Base-by-base conservation (phyloP, 2,329 filamentous ascomycete species). In the Alternaria sp. region DNA sequence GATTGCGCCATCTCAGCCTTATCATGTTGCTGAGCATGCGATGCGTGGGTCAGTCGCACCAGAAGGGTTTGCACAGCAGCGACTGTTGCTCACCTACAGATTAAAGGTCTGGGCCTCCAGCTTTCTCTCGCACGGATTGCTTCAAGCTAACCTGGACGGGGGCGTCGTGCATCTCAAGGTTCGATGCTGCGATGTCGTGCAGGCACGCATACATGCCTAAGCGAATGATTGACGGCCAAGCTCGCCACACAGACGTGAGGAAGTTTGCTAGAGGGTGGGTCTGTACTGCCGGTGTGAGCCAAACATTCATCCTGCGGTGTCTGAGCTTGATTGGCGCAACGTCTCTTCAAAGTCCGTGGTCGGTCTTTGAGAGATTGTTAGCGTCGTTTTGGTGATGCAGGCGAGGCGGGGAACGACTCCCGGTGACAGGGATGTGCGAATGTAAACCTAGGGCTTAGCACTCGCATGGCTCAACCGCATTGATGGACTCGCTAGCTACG, bases 331-430 rank as follows among this genome's bases (percentile, higher is more conserved):
- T 68, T 66, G 68, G 68, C 59, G 57, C 58, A 32, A 52, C 59
- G 51, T 63, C 58, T 54, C 60, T 69, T 65, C 45, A 54, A 62
- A 52, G 65, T 66, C 63, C 61, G 57, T 60, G 54, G 65, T 66
- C 63, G 62, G 57, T 60, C 54, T 62, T 57, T 55, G 30, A 25
- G 60, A 63, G 36, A 12, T 32, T 30, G 46, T 63, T 70, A 69
- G 59, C 58, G 52, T 55, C 23, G 54, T 58, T 59, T 52, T 63
- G 51, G 57, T 51, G 51, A 49, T 65, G 64, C 66, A 65, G 28
- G 40, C 45, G 40, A 52, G 52, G 43, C 68, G 66, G 68, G 68
- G 67, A 66, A 68, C 45, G 40, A 46, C 54, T 67, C 59, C 68
- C 68, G 67, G 50, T 36, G 32, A 56, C 52, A 64, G 60, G 62